Evolutionary conservation across 139 green algal species (phyloP).

Genomic region (Chlamydomonas asymmetrica): DNA sequence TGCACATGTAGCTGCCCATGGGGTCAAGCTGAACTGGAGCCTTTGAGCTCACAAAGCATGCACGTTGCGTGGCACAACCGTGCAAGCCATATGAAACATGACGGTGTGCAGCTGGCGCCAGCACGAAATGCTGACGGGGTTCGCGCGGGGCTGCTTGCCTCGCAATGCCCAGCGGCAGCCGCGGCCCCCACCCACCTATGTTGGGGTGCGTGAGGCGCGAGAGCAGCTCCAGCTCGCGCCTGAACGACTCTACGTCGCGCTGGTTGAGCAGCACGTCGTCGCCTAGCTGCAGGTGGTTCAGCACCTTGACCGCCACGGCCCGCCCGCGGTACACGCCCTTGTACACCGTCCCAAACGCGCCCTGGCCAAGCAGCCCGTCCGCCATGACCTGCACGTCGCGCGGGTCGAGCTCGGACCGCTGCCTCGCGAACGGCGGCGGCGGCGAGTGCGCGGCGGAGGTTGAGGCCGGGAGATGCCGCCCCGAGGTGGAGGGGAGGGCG

Average conservation of each 20-base stretch:
- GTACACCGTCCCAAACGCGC: slow-evolving; percentile 73
- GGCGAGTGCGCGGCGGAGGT: background rate
- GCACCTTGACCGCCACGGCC: slow-evolving; percentile 68
- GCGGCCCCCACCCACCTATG: background rate
- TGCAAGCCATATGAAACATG: no score
- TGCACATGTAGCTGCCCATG: no score
- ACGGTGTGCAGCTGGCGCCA: no score
- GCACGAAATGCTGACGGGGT: no score
- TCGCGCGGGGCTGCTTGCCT: no score
- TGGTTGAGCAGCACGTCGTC: slow-evolving; percentile 7
- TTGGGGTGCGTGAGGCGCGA: slow-evolving; percentile 14
- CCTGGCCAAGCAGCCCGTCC: slow-evolving; percentile 52
- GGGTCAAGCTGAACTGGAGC: no score
- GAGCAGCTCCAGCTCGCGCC: slow-evolving; percentile 22
- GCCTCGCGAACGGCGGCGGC: background rate
- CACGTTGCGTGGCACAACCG: no score
- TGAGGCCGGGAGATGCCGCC: background rate
- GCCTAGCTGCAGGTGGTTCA: slow-evolving; percentile 35
- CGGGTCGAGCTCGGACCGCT: background rate
- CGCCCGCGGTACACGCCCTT: slow-evolving; percentile 47
- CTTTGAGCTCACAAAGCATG: no score
- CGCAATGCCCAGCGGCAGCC: no score
- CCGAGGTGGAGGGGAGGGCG: background rate
- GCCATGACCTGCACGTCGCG: background rate
- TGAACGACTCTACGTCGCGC: slow-evolving; percentile 17